A percentile compares a stretch with the other conserved stretches of the same genome.
phyloP scores from a whole-genome alignment of 1,284 basidiomycete species.

The Somion occarium region DNA sequence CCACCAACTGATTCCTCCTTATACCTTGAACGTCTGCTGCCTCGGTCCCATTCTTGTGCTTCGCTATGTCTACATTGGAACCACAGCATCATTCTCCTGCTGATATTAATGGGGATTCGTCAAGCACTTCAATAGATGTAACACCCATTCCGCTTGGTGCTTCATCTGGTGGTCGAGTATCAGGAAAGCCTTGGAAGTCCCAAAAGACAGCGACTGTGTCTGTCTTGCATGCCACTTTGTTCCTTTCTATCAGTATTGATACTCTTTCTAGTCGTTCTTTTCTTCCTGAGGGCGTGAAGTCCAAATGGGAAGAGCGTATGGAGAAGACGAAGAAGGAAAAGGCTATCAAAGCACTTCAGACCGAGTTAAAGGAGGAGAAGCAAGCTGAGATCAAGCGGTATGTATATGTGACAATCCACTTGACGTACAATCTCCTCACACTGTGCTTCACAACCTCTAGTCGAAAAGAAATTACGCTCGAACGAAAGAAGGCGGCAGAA shows the following conservation, averaged over 20 bases:
- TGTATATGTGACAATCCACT: constrained; percentile 13
- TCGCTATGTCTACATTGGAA: background rate
- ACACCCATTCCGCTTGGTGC: constrained; percentile 37
- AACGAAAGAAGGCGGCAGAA: constrained; percentile 66
- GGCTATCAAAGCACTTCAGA: constrained; percentile 68
- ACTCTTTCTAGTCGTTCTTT: constrained; percentile 52
- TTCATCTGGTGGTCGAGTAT: constrained; percentile 56
- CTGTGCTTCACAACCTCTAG: constrained; percentile 31
- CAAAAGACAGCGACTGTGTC: constrained; percentile 62
- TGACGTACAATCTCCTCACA: constrained; percentile 5
- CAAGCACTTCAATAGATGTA: too few species aligned
- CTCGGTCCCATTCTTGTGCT: background rate
- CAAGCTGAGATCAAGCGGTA: constrained; percentile 60
- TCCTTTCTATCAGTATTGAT: background rate
- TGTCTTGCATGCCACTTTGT: constrained; percentile 23
- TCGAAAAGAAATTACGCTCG: constrained; percentile 59
- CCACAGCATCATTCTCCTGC: too few species aligned
- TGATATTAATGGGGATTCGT: too few species aligned
- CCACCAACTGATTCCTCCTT: background rate
- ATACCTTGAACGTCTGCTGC: background rate
- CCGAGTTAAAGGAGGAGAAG: constrained; percentile 73
- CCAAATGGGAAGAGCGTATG: constrained; percentile 70
- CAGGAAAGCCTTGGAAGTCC: constrained; percentile 67
- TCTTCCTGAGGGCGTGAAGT: constrained; percentile 59
- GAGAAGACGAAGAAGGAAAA: constrained; percentile 56